Evolutionary conservation across 768 basidiomycete genomes (phyloP).

Genomic region (Boletellus ananas): DNA sequence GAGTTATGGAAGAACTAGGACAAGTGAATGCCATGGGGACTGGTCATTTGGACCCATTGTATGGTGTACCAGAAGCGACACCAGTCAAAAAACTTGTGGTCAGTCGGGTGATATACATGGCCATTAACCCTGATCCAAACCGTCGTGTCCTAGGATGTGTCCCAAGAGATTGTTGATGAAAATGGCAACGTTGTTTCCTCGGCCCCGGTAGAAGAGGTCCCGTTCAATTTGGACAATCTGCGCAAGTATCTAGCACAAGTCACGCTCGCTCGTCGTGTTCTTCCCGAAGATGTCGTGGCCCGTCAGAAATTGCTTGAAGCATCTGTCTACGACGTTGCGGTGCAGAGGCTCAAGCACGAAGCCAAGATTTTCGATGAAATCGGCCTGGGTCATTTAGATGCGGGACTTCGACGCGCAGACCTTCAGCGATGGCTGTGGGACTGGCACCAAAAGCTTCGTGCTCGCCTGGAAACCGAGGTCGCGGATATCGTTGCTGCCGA

Average conservation of each 20-base stretch:
- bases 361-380: slow-evolving; percentile 53
- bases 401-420: slow-evolving; percentile 42
- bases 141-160: slow-evolving; percentile 8
- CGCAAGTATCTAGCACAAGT: slow-evolving; percentile 65
- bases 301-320: slow-evolving; percentile 83
- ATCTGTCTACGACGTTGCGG: slow-evolving; percentile 81
- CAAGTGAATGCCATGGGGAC: slow-evolving; percentile 47
- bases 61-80: slow-evolving; percentile 53
- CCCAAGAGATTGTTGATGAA: slow-evolving; percentile 19
- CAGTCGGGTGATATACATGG: slow-evolving; percentile 1
- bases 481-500: slow-evolving; percentile 41
- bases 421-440: slow-evolving; percentile 82
- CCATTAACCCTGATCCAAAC: not conserved
- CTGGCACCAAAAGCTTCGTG: slow-evolving; percentile 68
- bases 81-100: slow-evolving; percentile 55
- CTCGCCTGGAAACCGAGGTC: slow-evolving; percentile 50
- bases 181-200: slow-evolving; percentile 21
- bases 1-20: slow-evolving; percentile 54
- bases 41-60: slow-evolving; percentile 39
- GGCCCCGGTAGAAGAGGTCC: slow-evolving; percentile 39
- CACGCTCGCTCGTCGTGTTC: slow-evolving; percentile 56
- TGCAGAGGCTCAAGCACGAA: slow-evolving; percentile 64
- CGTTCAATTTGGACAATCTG: slow-evolving; percentile 73
- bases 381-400: slow-evolving; percentile 47
- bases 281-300: slow-evolving; percentile 61